Evolutionary conservation across 345 rosid genomes (phyloP).

Genomic region (Moricandia arvensis): DNA sequence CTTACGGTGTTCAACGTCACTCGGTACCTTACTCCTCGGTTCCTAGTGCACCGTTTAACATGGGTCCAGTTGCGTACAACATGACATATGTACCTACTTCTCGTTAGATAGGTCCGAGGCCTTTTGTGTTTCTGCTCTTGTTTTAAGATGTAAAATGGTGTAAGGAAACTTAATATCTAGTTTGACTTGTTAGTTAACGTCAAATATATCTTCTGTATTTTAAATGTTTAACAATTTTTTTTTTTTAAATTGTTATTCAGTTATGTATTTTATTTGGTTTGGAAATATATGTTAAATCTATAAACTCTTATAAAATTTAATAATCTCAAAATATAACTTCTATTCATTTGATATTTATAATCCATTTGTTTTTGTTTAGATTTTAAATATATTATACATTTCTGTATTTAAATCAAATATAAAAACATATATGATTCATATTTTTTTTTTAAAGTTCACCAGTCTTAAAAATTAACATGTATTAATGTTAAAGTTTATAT

Average conservation of each 20-base stretch:
- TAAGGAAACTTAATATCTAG: neutral
- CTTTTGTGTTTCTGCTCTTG: neutral
- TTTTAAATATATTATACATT: slow-evolving; percentile 9
- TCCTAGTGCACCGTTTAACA: slow-evolving; percentile 67
- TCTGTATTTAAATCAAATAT: no score
- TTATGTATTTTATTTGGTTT: neutral
- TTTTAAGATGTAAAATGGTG: neutral
- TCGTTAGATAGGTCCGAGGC: slow-evolving; percentile 36
- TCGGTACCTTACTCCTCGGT: slow-evolving; percentile 44
- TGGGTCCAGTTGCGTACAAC: slow-evolving; percentile 54
- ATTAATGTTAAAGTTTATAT: no score
- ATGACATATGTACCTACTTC: slow-evolving; percentile 48
- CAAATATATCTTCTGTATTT: neutral
- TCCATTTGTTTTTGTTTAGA: no score
- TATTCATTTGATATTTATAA: neutral
- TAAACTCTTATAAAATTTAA: neutral
- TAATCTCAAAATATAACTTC: neutral
- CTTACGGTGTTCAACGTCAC: slow-evolving; percentile 52
- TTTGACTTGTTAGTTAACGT: neutral
- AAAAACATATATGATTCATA: no score
- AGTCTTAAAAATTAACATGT: no score
- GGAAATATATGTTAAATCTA: neutral
- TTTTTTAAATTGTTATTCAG: neutral
- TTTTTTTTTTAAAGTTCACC: no score
- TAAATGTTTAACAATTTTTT: neutral